Base-by-base conservation (phyloP, 768 basidiomycete species). In the Lentinula detonsa region DNA sequence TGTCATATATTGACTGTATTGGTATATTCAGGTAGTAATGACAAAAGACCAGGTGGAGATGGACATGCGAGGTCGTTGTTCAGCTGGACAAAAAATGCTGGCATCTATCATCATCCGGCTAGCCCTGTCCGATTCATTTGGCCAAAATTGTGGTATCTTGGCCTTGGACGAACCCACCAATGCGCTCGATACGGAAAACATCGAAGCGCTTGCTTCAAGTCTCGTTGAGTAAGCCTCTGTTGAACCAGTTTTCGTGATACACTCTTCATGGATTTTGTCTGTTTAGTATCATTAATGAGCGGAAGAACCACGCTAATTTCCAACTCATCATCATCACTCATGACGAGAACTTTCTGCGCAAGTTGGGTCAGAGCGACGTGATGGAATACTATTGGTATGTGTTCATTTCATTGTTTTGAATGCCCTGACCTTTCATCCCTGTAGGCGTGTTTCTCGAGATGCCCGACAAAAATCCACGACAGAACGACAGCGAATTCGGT, bases 51-150 rank as follows among this genome's bases (percentile, higher is more conserved):
- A 95, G 68, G 95, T 98, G 6, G 96, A 98, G 74, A 95, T 99
- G 91, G 97, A 98, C 74, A 99, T 99, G 97, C 87, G 97, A 60
- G 97, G 97, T 28, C 86, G 97, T 64, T 99, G 97, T 75, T 95
- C 92, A 15, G 97, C 97, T 1, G 97, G 97, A 0, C 97, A 99
- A 75, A 99, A 99, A 76, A 98, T 98, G 83, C 77, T 99, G 61
- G 97, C 96, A 9, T 95, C 93, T 21, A 98, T 98, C 73, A 93
- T 98, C 74, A 98, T 99, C 68, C 87, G 97, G 5, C 85, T 99
- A 39, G 97, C 97, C 3, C 81, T 99, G 31, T 96, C 96, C 5
- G 97, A 99, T 70, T 96, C 94, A 2, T 98, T 99, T 68, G 94
- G 94, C 2, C 92, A 95, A 71, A 97, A 96, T 66, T 98, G 97